Percentiles rank a stretch among this genome's conserved stretches.
Evolutionary conservation across 148 eudicot genomes (phyloP).

Genomic region (Drosera capensis): DNA sequence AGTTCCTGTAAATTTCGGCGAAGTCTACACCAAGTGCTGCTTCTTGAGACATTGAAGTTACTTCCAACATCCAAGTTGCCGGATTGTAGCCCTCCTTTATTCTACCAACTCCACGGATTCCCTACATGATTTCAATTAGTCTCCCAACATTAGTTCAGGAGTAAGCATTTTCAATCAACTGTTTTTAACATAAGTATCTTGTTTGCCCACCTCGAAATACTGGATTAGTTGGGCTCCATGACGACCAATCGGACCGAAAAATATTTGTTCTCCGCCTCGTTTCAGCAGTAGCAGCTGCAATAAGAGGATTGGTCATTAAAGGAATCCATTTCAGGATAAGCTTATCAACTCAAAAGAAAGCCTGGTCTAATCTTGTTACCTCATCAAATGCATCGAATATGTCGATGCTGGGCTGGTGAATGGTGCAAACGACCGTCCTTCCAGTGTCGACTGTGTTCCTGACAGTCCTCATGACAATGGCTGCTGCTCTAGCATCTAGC

Average conservation of each 20-base stretch:
- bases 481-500: conserved; percentile 72
- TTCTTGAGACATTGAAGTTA: conserved; percentile 44
- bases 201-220: conserved; percentile 43
- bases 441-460: conserved; percentile 55
- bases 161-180: no score
- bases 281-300: conserved; percentile 46
- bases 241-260: conserved; percentile 50
- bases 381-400: conserved; percentile 70
- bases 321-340: neutral
- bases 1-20: conserved; percentile 33
- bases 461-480: conserved; percentile 64
- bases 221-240: conserved; percentile 36
- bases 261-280: conserved; percentile 56
- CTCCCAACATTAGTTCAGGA: conserved; percentile 8
- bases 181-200: no score
- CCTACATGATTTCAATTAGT: conserved; percentile 11
- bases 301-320: neutral
- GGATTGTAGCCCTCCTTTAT: conserved; percentile 61
- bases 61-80: conserved; percentile 72
- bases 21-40: conserved; percentile 33
- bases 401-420: conserved; percentile 71
- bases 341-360: no score
- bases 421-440: conserved; percentile 59
- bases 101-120: conserved; percentile 33
- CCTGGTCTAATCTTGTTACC: no score